Evolutionary conservation across 2,329 filamentous ascomycete species (phyloP).

Genomic region (Hypoxylon sp.): DNA sequence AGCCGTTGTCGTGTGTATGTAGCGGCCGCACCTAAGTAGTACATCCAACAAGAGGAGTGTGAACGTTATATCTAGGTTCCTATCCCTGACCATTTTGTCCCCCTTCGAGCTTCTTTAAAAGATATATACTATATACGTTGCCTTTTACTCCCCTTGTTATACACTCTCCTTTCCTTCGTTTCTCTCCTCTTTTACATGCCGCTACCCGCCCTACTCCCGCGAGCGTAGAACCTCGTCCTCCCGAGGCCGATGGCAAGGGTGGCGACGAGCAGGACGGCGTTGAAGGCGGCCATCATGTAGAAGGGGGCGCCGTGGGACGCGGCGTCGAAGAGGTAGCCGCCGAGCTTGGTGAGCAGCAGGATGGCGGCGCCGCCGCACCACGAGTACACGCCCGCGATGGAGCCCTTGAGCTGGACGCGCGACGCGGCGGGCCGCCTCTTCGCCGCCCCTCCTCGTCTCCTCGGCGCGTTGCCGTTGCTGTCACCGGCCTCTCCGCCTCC

Average conservation of each 20-base stretch:
- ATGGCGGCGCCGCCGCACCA: constrained; percentile 91
- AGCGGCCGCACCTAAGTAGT: too few relatives aligned
- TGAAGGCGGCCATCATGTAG: constrained; percentile 92
- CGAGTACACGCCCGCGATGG: constrained; percentile 93
- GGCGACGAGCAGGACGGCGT: constrained; percentile 71
- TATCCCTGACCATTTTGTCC: too few relatives aligned
- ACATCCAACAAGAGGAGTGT: too few relatives aligned
- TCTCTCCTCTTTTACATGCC: not conserved
- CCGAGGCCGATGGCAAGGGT: constrained; percentile 60
- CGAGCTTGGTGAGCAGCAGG: constrained; percentile 87
- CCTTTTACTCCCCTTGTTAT: not conserved
- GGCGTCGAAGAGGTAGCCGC: constrained; percentile 84
- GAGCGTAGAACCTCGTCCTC: not conserved
- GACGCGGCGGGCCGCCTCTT: constrained; percentile 49
- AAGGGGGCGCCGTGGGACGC: constrained; percentile 81
- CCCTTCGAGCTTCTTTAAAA: too few relatives aligned
- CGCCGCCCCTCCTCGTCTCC: constrained; percentile 18
- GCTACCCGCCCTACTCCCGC: constrained; percentile 3
- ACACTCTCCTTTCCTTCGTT: not conserved
- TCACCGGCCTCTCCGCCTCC: constrained; percentile 48
- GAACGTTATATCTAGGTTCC: too few relatives aligned
- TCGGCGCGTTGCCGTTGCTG: constrained; percentile 42
- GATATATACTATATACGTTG: not conserved
- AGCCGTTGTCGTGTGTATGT: too few relatives aligned
- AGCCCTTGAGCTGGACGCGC: constrained; percentile 78